These are phyloP conservation scores for Saccharata proteae DNA, from an alignment of 2,329 filamentous ascomycete species.

Conservation along the genomic window DNA sequence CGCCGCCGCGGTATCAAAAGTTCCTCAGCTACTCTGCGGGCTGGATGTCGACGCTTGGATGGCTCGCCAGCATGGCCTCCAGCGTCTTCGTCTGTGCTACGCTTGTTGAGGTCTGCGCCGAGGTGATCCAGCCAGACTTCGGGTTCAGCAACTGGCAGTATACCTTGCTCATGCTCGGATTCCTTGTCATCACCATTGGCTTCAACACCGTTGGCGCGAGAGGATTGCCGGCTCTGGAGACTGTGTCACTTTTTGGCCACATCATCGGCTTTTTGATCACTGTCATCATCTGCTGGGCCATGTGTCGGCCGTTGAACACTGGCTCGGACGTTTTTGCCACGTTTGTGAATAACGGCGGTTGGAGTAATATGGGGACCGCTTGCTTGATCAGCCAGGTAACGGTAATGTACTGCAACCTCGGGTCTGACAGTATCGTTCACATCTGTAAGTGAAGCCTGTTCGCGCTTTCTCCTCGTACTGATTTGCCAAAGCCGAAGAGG, in stretches of 20 bases:
- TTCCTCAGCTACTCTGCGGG: constrained; percentile 11
- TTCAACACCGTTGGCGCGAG: constrained; percentile 14
- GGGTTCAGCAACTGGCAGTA: constrained; percentile 17
- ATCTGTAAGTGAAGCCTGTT: constrained; percentile 8
- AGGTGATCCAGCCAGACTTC: constrained; percentile 15
- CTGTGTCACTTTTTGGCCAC: constrained; percentile 13
- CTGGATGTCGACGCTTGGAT: constrained; percentile 26
- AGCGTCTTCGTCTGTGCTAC: constrained; percentile 23
- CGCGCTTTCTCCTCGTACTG: not conserved
- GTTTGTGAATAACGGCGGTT: constrained; percentile 12
- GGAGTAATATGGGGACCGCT: constrained; percentile 11
- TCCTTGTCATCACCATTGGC: constrained; percentile 13
- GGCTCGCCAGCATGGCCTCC: constrained; percentile 23
- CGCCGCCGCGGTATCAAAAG: constrained; percentile 9
- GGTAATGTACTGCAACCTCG: constrained; percentile 12
- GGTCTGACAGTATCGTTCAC: constrained; percentile 9
- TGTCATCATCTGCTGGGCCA: constrained; percentile 14
- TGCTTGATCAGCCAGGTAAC: constrained; percentile 13
- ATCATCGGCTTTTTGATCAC: constrained; percentile 13
- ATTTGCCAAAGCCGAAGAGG: constrained; percentile 8
- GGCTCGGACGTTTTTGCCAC: constrained; percentile 9
- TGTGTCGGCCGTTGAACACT: constrained; percentile 9
- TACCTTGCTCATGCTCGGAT: constrained; percentile 16
- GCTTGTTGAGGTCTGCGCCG: constrained; percentile 25
- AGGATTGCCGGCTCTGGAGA: constrained; percentile 14